These are phyloP conservation scores for Flaveria floridana DNA, from an alignment of 140 eudicot species.

Conservation along the genomic window DNA sequence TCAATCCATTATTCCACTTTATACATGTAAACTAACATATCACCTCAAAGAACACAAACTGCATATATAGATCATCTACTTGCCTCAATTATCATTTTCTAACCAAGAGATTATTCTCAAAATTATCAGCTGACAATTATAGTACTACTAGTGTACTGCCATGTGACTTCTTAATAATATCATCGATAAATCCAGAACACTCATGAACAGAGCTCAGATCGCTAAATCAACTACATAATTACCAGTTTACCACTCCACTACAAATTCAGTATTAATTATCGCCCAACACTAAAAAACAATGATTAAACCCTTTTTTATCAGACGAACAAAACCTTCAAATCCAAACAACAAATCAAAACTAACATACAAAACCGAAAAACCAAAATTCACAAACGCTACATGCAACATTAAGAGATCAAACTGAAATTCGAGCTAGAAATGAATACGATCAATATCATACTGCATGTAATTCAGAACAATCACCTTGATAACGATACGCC, in stretches of 20 bases:
- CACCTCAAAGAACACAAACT: slow-evolving; percentile 16
- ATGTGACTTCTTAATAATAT: not conserved
- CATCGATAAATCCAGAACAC: slow-evolving; percentile 6
- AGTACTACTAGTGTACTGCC: slow-evolving; percentile 21
- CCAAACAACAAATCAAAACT: slow-evolving; percentile 15
- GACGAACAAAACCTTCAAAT: not conserved
- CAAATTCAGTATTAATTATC: not conserved
- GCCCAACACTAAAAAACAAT: slow-evolving; percentile 6
- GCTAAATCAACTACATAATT: slow-evolving; percentile 21
- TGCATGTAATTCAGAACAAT: not conserved
- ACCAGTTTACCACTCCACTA: slow-evolving; percentile 16
- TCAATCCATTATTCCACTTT: slow-evolving; percentile 18
- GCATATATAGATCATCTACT: slow-evolving; percentile 1
- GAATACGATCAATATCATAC: not conserved
- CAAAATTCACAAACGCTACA: not conserved
- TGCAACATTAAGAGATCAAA: slow-evolving; percentile 20
- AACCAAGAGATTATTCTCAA: slow-evolving; percentile 19
- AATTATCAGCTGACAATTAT: not conserved
- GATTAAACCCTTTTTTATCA: slow-evolving; percentile 19
- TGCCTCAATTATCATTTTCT: slow-evolving; percentile 7
- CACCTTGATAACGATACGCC: slow-evolving; percentile 50
- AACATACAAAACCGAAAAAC: not conserved
- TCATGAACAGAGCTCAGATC: slow-evolving; percentile 18
- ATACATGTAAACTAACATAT: slow-evolving; percentile 6
- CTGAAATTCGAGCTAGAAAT: slow-evolving; percentile 8